Conservation (phyloP, 495 filamentous ascomycete species). For the Podospora didyma region DNA sequence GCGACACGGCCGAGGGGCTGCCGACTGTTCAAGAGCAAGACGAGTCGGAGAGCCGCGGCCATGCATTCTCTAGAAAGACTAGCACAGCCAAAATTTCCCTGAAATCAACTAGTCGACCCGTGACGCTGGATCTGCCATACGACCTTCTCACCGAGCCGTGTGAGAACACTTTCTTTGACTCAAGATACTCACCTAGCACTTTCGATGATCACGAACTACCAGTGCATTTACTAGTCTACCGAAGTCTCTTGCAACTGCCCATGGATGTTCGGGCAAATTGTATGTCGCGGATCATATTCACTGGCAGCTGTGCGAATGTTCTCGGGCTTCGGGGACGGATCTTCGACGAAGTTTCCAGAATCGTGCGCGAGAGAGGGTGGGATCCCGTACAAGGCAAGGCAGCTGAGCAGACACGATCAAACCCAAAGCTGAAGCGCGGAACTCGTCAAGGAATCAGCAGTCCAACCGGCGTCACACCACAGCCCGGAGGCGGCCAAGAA, state of each 20-base stretch:
- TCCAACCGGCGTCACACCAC: constrained; percentile 8
- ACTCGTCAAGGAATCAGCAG: constrained; percentile 26
- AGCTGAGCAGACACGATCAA: constrained; percentile 50
- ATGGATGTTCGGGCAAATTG: constrained; percentile 78
- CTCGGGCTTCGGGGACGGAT: constrained; percentile 78
- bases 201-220: constrained; percentile 85
- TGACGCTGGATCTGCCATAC: constrained; percentile 60
- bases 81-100: constrained; percentile 41
- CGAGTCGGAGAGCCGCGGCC: constrained; percentile 25
- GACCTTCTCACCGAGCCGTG: constrained; percentile 65
- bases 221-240: constrained; percentile 69
- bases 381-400: constrained; percentile 63
- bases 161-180: constrained; percentile 69
- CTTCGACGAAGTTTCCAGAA: constrained; percentile 62
- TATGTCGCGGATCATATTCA: constrained; percentile 87
- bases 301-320: constrained; percentile 76
- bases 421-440: constrained; percentile 45
- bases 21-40: constrained; percentile 49
- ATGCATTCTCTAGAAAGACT: background rate
- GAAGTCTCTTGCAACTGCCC: constrained; percentile 67
- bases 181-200: constrained; percentile 35
- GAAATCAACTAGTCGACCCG: constrained; percentile 41
- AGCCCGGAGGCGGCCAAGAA: constrained; percentile 14
- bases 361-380: constrained; percentile 71
- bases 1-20: constrained; percentile 28